Percentiles rank a stretch among this genome's conserved stretches.
Conservation (phyloP, 805 yeast genomes). For the Sugiyamaella mastotermitis region DNA sequence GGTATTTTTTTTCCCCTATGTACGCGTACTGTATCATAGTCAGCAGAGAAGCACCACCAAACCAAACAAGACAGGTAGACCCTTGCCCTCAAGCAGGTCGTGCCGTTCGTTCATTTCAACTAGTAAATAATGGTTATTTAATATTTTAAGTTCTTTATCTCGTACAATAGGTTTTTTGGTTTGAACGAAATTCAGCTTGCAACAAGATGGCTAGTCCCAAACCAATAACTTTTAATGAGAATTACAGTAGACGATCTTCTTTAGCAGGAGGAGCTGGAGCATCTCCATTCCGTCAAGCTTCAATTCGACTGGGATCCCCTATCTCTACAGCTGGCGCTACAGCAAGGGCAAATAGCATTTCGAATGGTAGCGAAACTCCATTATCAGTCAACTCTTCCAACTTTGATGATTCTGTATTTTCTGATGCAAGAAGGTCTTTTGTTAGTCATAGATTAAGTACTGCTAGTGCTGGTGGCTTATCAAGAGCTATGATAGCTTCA, state of each 20-base stretch:
- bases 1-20: no score
- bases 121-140: no score
- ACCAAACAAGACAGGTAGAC: no score
- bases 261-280: no score
- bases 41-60: no score
- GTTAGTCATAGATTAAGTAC: background rate
- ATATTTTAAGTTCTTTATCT: no score
- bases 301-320: constrained; percentile 20
- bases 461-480: constrained; percentile 4
- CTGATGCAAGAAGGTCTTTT: background rate
- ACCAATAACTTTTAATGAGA: constrained; percentile 4
- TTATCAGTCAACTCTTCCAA: background rate
- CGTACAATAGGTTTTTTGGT: no score
- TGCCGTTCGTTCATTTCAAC: no score
- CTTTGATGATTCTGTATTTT: constrained; percentile 5
- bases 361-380: constrained; percentile 5
- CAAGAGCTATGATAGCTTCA: constrained; percentile 4
- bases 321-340: constrained; percentile 5
- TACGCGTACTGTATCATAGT: no score
- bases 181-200: background rate
- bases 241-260: constrained; percentile 4
- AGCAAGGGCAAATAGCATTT: background rate
- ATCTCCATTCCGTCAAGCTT: constrained; percentile 21
- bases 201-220: constrained; percentile 8
- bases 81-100: no score